Evolutionary conservation across 208 protist genomes (phyloP).

Genomic region (Leishmania martiniquensis): DNA sequence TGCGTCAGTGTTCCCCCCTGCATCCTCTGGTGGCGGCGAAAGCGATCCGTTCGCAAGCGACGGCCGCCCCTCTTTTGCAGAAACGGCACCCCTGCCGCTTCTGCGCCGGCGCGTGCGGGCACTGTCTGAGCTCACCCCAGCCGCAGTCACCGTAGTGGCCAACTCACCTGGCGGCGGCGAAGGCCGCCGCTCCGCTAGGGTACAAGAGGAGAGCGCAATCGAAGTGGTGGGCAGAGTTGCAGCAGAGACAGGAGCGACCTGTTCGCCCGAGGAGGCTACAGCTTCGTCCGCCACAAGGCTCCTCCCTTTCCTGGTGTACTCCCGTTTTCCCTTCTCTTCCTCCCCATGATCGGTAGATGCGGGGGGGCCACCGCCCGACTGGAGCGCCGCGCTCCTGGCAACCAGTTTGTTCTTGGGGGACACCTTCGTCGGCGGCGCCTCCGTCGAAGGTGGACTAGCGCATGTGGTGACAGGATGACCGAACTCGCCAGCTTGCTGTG

Average conservation of each 20-base stretch:
- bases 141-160: not conserved
- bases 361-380: not conserved
- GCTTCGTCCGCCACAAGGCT: not conserved
- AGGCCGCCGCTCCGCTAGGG: not conserved
- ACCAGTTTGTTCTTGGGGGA: slow-evolving; percentile 29
- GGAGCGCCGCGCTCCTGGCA: not conserved
- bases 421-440: slow-evolving; percentile 7
- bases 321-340: not conserved
- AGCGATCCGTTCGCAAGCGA: not conserved
- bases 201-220: not conserved
- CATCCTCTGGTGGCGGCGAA: not conserved
- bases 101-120: slow-evolving; percentile 6
- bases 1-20: not conserved
- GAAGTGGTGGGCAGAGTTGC: not conserved
- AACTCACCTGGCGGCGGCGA: not conserved
- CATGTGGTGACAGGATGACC: not conserved
- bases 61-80: not conserved
- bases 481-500: not conserved
- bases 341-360: not conserved
- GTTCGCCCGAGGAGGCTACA: not conserved
- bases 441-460: slow-evolving; percentile 15
- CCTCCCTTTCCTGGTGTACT: not conserved
- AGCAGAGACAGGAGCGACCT: not conserved
- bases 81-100: not conserved
- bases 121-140: slow-evolving; percentile 6